Evolutionary conservation across 257 asterid genomes (phyloP), one percentile per base, ranked within the genome.

Genomic region (Paulownia fortunei): DNA sequence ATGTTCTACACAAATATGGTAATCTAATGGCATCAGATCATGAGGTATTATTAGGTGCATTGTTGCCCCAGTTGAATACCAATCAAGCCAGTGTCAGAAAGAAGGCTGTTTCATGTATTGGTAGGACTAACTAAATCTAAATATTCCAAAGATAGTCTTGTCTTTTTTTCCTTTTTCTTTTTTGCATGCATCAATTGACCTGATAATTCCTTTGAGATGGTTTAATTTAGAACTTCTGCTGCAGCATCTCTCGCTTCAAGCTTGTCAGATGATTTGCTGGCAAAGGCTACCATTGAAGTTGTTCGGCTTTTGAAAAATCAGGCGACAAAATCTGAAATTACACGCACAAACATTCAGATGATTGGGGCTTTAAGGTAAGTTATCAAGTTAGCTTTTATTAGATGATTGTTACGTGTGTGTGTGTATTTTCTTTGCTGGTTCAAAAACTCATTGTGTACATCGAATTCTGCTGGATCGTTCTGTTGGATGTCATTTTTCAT

Each of bases 11-110:
- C 88, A 96, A 93, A 82, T 93, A 90, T 44, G 99, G 99, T 79
- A 96, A 86, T 86, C 85, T 93, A 83, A 88, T 93, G 94, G 86
- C 88, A 72, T 78, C 97, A 19, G 95, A 92, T 82, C 99, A 96
- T 60, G 99, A 92, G 82, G 80, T 81, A n/a, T 84, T 96, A 73
- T 76, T 93, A 83, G 68, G 76, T 76, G 96, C 98, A 67, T 78
- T 96, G 79, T 78, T 96, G 65, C 99, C 99, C 74, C 92, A 88
- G 83, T 76, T 96, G 87, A 91, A 88, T 82, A 82, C 87, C 86
- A 93, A 93, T 88, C 99, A 94, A 81, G 98, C 98, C 82, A 96
- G 91, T 76, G 96, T 93, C 66, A 87, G 99, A 86, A 96, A 96
- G 95, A 96, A 92, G 91, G 86, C 96, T 8, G 98, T 93, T 76